Evolutionary conservation across 2,329 filamentous ascomycete species (phyloP), one percentile per base, ranked within the genome.

Genomic region (Aspergillus ruber): DNA sequence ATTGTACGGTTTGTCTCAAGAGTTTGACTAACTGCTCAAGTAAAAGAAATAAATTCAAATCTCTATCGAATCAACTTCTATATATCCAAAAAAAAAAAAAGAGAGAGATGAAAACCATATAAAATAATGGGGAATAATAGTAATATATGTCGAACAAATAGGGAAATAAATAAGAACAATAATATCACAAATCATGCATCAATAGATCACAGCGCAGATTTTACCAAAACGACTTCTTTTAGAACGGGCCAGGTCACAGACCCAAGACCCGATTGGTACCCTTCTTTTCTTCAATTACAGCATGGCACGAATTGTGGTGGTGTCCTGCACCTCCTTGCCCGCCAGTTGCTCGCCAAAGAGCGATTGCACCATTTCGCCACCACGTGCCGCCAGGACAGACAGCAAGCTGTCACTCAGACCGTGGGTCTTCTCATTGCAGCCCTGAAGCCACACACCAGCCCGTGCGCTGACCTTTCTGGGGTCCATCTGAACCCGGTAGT

Each of bases 351-450:
- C 60, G 20, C 74, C 79, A 66, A 93, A 93, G 51, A 93, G 84
- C 32, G 83, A 85, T 50, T 83, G 69, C 15, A 91, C 85, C 63
- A 93, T 82, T 70, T 93, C 86, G 21, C 86, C 87, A 29, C 86
- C 85, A 46, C 88, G 75, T 21, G 84, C 82, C 6, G 86, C 82
- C 52, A 93, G 74, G 52, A 93, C 85, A 2, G 87, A 91, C 45
- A 94, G 76, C 45, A 94, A 77, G 42, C 85, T 88, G 67, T 94
- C 87, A 64, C 87, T 89, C 69, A 94, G 71, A 50, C 91, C 91
- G 68, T 97, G 91, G 29, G 90, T 95, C 52, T 78, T 82, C 74
- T 97, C 90, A 65, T 90, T 94, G 73, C 90, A 96, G 27, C 91
- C 91, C 67, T 97, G 93, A 58, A 97, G 75, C 85, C 88, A 97